These are phyloP conservation scores for Coemansia sp. DNA, from an alignment of 192 early-diverging fungal species.

Conservation along the genomic window DNA sequence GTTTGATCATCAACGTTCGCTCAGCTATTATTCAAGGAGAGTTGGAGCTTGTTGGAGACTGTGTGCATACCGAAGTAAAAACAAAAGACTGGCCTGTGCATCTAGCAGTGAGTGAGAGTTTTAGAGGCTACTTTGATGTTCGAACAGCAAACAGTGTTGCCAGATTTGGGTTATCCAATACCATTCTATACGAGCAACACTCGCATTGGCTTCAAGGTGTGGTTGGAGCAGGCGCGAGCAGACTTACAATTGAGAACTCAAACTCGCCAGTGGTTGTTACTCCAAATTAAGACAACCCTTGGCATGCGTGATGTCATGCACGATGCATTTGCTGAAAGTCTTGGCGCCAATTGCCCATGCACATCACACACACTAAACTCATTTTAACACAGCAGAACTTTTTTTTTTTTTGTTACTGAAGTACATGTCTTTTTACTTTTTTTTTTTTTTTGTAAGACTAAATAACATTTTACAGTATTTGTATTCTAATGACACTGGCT, in stretches of 20 bases:
- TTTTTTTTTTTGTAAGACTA: neutral
- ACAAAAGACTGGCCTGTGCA: slow-evolving; percentile 25
- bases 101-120: slow-evolving; percentile 16
- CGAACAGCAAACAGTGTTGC: slow-evolving; percentile 23
- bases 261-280: slow-evolving; percentile 19
- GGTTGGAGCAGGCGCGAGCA: slow-evolving; percentile 13
- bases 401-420: neutral
- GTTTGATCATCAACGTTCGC: slow-evolving; percentile 8
- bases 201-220: slow-evolving; percentile 21
- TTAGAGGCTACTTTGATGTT: slow-evolving; percentile 28
- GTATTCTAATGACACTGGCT: neutral
- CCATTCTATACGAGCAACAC: slow-evolving; percentile 4
- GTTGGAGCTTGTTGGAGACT: slow-evolving; percentile 1
- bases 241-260: slow-evolving; percentile 15
- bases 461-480: neutral
- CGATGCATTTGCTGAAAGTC: neutral
- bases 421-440: neutral
- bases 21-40: slow-evolving; percentile 26
- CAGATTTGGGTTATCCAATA: slow-evolving; percentile 12
- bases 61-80: slow-evolving; percentile 7
- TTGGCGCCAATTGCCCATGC: neutral
- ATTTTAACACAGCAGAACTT: neutral
- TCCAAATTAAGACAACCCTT: neutral
- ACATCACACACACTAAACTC: neutral
- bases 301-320: neutral